Conservation (phyloP, 2,329 filamentous ascomycete genomes). For the Zalaria sp. region DNA sequence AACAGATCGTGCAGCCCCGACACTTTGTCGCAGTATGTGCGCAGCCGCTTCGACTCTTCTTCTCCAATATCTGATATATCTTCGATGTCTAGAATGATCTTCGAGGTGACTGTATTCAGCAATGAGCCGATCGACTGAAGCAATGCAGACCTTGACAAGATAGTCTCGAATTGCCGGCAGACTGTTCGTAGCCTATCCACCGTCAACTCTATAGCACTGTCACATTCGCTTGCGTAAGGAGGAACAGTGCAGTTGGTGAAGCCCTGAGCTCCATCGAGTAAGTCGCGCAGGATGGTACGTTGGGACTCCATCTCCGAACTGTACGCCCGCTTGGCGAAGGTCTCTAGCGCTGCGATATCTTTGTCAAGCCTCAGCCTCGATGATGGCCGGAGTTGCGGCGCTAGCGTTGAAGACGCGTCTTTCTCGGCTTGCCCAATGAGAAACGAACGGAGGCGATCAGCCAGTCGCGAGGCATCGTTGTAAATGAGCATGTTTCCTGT, state of each 20-base stretch:
- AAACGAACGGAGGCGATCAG: conserved; percentile 37
- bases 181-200: conserved; percentile 44
- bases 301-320: conserved; percentile 52
- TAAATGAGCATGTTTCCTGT: conserved; percentile 50
- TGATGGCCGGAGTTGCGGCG: conserved; percentile 16
- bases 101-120: conserved; percentile 41
- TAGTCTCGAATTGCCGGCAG: conserved; percentile 40
- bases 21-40: conserved; percentile 41
- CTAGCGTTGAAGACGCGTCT: conserved; percentile 16
- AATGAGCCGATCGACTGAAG: conserved; percentile 49
- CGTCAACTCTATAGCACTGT: conserved; percentile 43
- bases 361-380: conserved; percentile 32
- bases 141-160: conserved; percentile 45
- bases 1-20: conserved; percentile 44
- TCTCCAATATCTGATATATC: conserved; percentile 52
- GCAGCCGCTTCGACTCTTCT: conserved; percentile 45
- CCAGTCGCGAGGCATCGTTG: conserved; percentile 47
- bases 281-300: conserved; percentile 45
- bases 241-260: conserved; percentile 45
- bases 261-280: conserved; percentile 49
- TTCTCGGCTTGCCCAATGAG: conserved; percentile 27
- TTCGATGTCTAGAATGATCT: conserved; percentile 47
- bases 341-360: conserved; percentile 42
- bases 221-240: conserved; percentile 45
- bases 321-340: conserved; percentile 47